These are phyloP conservation scores for Citrus sp. DNA, from an alignment of 345 rosid genomes.

Conservation along the genomic window DNA sequence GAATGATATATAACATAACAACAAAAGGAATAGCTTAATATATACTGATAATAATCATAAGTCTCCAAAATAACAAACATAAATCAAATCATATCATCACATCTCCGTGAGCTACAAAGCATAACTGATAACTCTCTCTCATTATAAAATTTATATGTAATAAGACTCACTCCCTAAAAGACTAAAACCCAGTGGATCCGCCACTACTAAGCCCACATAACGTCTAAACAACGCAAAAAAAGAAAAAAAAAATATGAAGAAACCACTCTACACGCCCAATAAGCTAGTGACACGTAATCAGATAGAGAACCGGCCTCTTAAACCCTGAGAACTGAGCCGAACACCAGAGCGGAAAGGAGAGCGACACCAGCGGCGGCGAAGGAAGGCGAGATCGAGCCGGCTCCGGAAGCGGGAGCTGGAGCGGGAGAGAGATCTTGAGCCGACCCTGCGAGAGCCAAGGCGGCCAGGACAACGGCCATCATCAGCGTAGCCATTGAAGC, in stretches of 20 bases:
- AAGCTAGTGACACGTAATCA: neutral
- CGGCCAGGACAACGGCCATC: conserved; percentile 31
- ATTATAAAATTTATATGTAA: neutral
- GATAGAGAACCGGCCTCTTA: conserved; percentile 17
- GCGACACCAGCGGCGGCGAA: conserved; percentile 37
- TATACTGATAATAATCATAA: neutral
- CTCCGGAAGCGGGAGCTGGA: conserved; percentile 49
- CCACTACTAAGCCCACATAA: neutral
- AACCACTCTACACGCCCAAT: neutral
- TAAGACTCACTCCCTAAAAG: conserved; percentile 1
- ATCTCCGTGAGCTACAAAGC: neutral
- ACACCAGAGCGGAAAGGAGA: conserved; percentile 34
- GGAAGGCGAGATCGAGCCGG: conserved; percentile 41
- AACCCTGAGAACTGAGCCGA: conserved; percentile 51
- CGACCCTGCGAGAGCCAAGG: conserved; percentile 30
- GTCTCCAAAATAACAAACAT: neutral
- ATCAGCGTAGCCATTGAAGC: conserved; percentile 24
- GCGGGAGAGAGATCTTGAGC: conserved; percentile 57
- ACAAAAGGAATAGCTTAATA: neutral
- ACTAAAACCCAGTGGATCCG: neutral
- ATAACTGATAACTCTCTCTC: neutral
- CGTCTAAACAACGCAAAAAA: neutral
- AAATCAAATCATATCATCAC: neutral
- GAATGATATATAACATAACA: neutral
- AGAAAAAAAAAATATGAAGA: neutral